phyloP scores from a whole-genome alignment of 495 filamentous ascomycete genomes.

The Penicillium paxilli region DNA sequence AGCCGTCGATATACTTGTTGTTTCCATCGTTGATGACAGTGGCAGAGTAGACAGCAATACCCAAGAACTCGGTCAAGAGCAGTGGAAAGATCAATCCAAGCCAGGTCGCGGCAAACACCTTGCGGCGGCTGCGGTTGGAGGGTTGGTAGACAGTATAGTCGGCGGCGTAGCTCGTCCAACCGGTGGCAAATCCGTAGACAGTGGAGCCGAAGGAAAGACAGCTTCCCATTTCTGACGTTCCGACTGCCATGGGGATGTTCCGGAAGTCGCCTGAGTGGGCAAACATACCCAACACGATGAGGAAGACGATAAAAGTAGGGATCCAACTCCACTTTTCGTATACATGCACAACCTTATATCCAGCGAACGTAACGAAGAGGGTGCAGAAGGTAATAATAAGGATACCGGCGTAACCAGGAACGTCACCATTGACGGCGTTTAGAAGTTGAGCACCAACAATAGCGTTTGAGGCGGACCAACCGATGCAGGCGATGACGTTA shows the following conservation, averaged over 20 bases:
- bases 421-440: conserved; percentile 67
- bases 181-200: conserved; percentile 76
- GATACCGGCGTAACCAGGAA: conserved; percentile 76
- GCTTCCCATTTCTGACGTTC: conserved; percentile 60
- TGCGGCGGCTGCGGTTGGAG: conserved; percentile 51
- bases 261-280: conserved; percentile 73
- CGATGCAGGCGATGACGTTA: conserved; percentile 75
- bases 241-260: conserved; percentile 64
- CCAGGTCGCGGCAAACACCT: conserved; percentile 71
- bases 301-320: conserved; percentile 73
- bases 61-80: conserved; percentile 77
- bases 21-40: conserved; percentile 47
- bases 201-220: conserved; percentile 73
- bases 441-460: conserved; percentile 85
- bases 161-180: conserved; percentile 77
- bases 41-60: conserved; percentile 70
- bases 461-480: conserved; percentile 73
- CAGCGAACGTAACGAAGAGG: conserved; percentile 69
- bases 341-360: conserved; percentile 77
- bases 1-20: conserved; percentile 61
- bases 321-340: conserved; percentile 84
- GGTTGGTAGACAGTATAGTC: conserved; percentile 88
- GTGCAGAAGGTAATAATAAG: conserved; percentile 74
- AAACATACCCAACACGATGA: conserved; percentile 72
- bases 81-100: conserved; percentile 70